A percentile compares a stretch with the other conserved stretches of the same genome.
Conservation (phyloP, 2,329 filamentous ascomycete species). For the Capronia coronata region DNA sequence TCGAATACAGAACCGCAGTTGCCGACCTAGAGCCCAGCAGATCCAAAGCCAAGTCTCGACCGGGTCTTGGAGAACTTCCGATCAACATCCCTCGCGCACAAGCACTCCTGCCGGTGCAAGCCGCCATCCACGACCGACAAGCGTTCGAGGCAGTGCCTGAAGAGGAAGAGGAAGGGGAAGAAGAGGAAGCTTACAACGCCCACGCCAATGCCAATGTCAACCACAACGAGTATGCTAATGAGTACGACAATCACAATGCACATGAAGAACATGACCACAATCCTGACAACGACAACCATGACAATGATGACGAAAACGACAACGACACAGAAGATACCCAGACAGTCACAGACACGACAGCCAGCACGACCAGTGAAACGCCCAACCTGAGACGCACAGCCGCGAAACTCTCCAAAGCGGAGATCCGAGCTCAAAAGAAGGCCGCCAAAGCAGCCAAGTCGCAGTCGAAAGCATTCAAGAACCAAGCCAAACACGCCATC, state of each 20-base stretch:
- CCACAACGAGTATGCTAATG: background rate
- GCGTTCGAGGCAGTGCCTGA: background rate
- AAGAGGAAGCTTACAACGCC: conserved; percentile 3
- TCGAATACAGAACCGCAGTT: conserved; percentile 15
- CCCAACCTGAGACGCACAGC: background rate
- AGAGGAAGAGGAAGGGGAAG: background rate
- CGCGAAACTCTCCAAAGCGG: conserved; percentile 25
- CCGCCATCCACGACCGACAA: too few relatives aligned
- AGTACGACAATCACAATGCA: background rate
- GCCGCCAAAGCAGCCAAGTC: conserved; percentile 24
- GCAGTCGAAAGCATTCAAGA: conserved; percentile 25
- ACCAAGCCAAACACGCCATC: conserved; percentile 23
- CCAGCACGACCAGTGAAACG: conserved; percentile 9
- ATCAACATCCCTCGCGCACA: conserved; percentile 10
- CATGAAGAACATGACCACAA: background rate
- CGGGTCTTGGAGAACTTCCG: conserved; percentile 9
- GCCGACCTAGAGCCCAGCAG: background rate
- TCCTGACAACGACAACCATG: conserved; percentile 4
- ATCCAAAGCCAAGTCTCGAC: conserved; percentile 1
- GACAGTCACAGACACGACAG: conserved; percentile 13
- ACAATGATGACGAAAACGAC: conserved; percentile 7
- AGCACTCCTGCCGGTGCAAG: background rate
- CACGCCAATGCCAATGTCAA: background rate
- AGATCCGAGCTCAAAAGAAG: conserved; percentile 23
- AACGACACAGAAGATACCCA: conserved; percentile 11